Evolutionary conservation across 345 rosid species (phyloP), one percentile per base, ranked within the genome.

Genomic region (Camelina laxa): DNA sequence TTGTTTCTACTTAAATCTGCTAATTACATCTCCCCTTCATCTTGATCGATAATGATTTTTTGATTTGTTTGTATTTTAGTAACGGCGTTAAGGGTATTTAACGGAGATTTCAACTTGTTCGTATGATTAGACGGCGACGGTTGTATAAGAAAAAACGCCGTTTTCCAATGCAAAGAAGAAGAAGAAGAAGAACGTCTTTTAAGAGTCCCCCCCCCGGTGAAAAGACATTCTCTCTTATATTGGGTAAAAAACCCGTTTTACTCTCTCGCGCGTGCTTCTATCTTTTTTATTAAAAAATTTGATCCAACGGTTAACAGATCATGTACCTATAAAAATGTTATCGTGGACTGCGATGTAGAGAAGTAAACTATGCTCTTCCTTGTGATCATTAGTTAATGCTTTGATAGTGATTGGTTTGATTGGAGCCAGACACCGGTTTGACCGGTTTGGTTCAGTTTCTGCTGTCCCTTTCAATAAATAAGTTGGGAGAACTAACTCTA

Each of bases 51-150:
- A 65, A 55, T 73, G 45, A 65, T 73, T 73, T 24, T 72, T 44
- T 15, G 0, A 4, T 65, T 62, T 61, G 68, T 27, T 61, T 60
- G 68, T 27, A 17, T 50, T 67, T 31, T 72, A 1, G 20, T 66
- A 60, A 80, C 75, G 89, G 85, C 91, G 90, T 88, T 83, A 72
- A 0, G 27, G 10, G 5, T 69, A 48, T 19, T 5, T 15, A 38
- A 65, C 54, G 64, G 64, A 27, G 53, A 36, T 7, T 33, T 33
- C 2, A 9, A 9, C 12, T 47, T 2, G 12, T 13, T 41, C 64
- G 60, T 66, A 16, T 70, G 76, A 65, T 59, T 77, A 57, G 76
- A 77, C 80, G 77, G 77, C 67, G 76, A 70, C 76, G 72, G 76
- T 45, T 72, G 55, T 65, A 1, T 12, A 45, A 14, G 2, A 31